Conservation (phyloP, 176 grass and related monocot species). For the Cymbopogon citratus region DNA sequence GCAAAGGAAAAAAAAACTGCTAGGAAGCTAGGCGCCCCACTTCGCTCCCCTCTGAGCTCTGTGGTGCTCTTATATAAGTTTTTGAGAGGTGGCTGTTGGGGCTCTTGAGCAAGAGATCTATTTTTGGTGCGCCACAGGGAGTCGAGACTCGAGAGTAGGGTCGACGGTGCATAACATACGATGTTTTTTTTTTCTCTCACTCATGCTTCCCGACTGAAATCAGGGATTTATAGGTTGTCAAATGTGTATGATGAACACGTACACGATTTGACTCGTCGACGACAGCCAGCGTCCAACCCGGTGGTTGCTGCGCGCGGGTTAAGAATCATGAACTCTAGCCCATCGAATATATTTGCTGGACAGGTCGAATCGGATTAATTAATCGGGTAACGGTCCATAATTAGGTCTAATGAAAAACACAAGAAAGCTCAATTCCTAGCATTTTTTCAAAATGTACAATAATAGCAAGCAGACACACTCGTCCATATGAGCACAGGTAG, state of each 20-base stretch:
- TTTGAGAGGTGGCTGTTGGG: conserved; percentile 27
- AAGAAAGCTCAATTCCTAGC: background rate
- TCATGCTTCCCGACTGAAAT: background rate
- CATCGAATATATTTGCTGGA: background rate
- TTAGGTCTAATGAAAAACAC: background rate
- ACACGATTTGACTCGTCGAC: background rate
- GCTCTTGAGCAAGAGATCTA: background rate
- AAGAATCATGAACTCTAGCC: background rate
- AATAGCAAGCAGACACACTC: no score
- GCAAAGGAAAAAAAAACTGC: conserved; percentile 11
- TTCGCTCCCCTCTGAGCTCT: background rate
- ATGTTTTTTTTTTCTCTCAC: background rate
- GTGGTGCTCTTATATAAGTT: conserved; percentile 55
- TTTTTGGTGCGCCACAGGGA: conserved; percentile 28
- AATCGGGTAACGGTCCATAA: background rate
- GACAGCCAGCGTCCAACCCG: background rate
- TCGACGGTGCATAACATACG: background rate
- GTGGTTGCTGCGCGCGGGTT: background rate
- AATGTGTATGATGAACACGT: no score
- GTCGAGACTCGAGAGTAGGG: conserved; percentile 12
- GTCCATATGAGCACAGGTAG: no score
- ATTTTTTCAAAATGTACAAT: no score
- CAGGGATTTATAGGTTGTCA: background rate
- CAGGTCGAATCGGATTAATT: background rate
- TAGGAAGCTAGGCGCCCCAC: conserved; percentile 38